Evolutionary conservation across 2,329 filamentous ascomycete genomes (phyloP).

Genomic region (Fusarium illudens): DNA sequence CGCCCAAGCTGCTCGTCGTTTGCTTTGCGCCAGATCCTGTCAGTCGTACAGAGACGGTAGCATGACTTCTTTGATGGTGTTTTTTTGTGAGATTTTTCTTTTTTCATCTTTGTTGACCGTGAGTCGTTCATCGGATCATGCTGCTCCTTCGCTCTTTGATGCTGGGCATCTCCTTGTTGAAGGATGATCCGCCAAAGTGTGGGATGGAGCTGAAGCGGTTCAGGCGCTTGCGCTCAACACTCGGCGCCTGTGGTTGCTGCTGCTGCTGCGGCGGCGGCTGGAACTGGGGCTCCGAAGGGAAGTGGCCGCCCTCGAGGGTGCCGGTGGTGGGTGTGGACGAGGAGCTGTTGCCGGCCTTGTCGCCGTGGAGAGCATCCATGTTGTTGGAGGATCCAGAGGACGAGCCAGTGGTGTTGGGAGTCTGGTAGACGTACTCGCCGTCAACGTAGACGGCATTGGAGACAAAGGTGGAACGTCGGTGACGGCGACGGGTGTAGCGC

Average conservation of each 20-base stretch:
- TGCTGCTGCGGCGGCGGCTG: slow-evolving; percentile 21
- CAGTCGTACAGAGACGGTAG: slow-evolving; percentile 36
- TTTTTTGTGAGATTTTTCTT: slow-evolving; percentile 23
- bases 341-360: slow-evolving; percentile 39
- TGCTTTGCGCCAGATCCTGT: slow-evolving; percentile 34
- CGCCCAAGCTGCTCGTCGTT: slow-evolving; percentile 19
- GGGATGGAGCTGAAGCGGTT: slow-evolving; percentile 66
- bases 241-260: slow-evolving; percentile 21
- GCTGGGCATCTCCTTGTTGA: slow-evolving; percentile 47
- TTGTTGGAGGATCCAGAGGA: slow-evolving; percentile 56
- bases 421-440: slow-evolving; percentile 90
- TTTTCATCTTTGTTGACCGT: slow-evolving; percentile 18
- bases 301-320: slow-evolving; percentile 37
- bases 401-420: slow-evolving; percentile 66
- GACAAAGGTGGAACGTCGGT: slow-evolving; percentile 86
- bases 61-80: slow-evolving; percentile 1
- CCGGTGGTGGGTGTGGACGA: slow-evolving; percentile 37
- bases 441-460: slow-evolving; percentile 93
- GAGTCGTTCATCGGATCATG: slow-evolving; percentile 47
- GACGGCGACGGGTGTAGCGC: slow-evolving; percentile 88
- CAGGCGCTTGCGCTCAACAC: slow-evolving; percentile 56
- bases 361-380: slow-evolving; percentile 50
- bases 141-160: slow-evolving; percentile 54
- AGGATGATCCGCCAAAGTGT: slow-evolving; percentile 56
- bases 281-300: slow-evolving; percentile 23